Base-by-base conservation (phyloP, 306 rosid genomes). In the Elaeagnus macrophylla region DNA sequence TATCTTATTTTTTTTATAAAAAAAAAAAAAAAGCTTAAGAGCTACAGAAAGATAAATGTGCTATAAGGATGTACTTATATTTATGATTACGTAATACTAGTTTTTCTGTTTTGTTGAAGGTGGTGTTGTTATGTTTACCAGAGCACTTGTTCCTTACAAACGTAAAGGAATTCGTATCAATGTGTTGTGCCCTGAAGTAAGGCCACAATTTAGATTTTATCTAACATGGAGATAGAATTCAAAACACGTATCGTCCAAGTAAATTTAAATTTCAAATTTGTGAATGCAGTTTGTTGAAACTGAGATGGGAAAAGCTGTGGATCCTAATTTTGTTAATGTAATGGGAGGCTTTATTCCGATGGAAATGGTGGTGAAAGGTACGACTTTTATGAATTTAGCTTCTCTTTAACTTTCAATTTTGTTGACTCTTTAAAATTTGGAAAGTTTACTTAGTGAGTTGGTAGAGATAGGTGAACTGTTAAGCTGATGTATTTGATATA, bases 121-220 rank as follows among this genome's bases (percentile, higher is more conserved):
- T 42, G 97, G 97, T 8, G 85, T 86, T 78, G 79, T 91, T 59
- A 74, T 81, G 82, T 91, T 91, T 80, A 76, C 93, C 57, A 82
- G 97, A 75, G 51, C 97, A 65, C 97, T 91, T 51, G 52, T 39
- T 43, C 81, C 65, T 15, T 79, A 65, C 71, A 77, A 80, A 71
- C 86, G 68, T 56, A 57, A 54, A 70, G 96, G 97, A 60, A 91
- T 91, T 79, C 88, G 97, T 20, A 40, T 91, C 72, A 91, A 91
- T 64, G 97, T 84, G 64, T 85, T 91, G 69, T 86, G 94, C 71
- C 97, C 97, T 53, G 97, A 91, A 86, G 97, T 91, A 71, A 74
- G 75, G 65, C 36, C 64, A 19, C 48, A 19, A 39, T 60, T 58
- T 9, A 16, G 1, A 41, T 12, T 18, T 9, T 36, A 54, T 37